Evolutionary conservation across 345 rosid genomes (phyloP).

Genomic region (Stellera chamaejasme): DNA sequence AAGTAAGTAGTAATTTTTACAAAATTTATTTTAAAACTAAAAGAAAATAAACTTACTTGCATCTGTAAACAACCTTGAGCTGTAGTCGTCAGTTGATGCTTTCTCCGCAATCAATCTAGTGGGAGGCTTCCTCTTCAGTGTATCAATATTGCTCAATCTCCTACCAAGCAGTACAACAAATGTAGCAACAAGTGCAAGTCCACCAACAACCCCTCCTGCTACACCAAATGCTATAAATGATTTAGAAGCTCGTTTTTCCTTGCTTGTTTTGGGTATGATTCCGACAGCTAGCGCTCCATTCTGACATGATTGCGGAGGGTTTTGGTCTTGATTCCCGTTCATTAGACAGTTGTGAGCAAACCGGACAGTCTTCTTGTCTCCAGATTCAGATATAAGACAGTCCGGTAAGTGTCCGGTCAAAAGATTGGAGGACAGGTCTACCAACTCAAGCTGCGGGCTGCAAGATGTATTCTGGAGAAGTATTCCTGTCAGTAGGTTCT

Average conservation of each 20-base stretch:
- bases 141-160: conserved; percentile 23
- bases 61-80: conserved; percentile 68
- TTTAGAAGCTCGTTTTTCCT: conserved; percentile 23
- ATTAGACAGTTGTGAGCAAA: conserved; percentile 59
- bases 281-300: conserved; percentile 91
- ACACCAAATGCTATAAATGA: conserved; percentile 35
- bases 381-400: conserved; percentile 40
- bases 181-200: conserved; percentile 30
- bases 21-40: too few relatives aligned
- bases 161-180: conserved; percentile 33
- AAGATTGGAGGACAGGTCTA: conserved; percentile 70
- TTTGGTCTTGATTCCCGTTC: conserved; percentile 35
- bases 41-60: conserved; percentile 52
- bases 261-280: conserved; percentile 40
- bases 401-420: conserved; percentile 60
- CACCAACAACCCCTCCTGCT: conserved; percentile 47
- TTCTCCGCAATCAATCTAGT: conserved; percentile 58
- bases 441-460: conserved; percentile 36
- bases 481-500: conserved; percentile 70
- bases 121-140: conserved; percentile 20
- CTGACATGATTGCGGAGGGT: conserved; percentile 50
- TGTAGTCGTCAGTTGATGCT: conserved; percentile 53
- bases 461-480: conserved; percentile 61
- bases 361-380: conserved; percentile 23
- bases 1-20: too few relatives aligned